Evolutionary conservation across 495 filamentous ascomycete species (phyloP), one percentile per base, ranked within the genome.

Genomic region (Massariosphaeria phaeospora): DNA sequence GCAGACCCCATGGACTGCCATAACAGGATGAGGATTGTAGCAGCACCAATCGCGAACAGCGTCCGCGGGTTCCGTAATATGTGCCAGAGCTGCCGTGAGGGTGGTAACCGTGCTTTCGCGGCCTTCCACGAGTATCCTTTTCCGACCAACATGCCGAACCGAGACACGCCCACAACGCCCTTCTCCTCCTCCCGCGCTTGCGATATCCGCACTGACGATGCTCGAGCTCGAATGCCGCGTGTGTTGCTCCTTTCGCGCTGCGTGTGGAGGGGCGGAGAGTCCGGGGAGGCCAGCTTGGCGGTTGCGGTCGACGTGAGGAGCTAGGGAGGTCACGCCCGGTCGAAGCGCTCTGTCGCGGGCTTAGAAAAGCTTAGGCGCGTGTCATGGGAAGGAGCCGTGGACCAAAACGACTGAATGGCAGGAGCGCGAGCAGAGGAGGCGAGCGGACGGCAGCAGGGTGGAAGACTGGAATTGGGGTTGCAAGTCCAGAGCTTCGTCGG

Each of bases 71-170:
- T 80, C 50, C 86, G 84, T 40, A 96, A 68, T 63, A 89, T 79
- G 43, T 85, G 75, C 69, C 84, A 78, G 70, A 98, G 71, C 33
- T 87, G 86, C 73, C 88, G 79, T 60, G 84, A 83, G 53, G 90
- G 89, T 2, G 91, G 91, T 60, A 97, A 74, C 52, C 83, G 77
- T 61, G 87, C 77, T 72, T 78, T 84, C 48, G 94, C 82, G 60
- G 89, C 86, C 76, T 95, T 96, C 88, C 91, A 96, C 69, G 78
- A 93, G 66, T 94, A 79, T 71, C 87, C 88, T 70, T 94, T 95
- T 46, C 87, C 86, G 59, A 93, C 78, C 69, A 95, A 74, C 84
- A 88, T 88, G 26, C 12, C 48, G 50, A 43, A 45, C 29, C 34
- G 35, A 12, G 27, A 21, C 8, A 54, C 17, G 40, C 49, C 50